Base-by-base conservation (phyloP, 2,329 filamentous ascomycete species). In the Cladosporium austrohemisphaericum region DNA sequence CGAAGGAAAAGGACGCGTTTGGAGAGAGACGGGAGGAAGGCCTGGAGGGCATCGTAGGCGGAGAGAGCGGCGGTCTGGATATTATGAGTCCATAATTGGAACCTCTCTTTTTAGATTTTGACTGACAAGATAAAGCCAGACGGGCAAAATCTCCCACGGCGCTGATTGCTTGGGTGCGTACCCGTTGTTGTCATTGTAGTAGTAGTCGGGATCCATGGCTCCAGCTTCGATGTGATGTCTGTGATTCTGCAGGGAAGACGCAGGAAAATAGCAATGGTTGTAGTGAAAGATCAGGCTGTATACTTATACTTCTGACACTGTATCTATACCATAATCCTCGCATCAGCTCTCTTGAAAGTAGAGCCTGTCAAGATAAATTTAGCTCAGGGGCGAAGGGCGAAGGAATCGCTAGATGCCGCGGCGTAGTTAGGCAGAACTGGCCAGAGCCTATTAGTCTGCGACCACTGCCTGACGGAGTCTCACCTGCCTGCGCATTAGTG, bases 11-110 rank as follows among this genome's bases (percentile, higher is more conserved):
- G 25, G 16, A 38, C 19, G 18, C 44, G 33, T 22, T 37, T 38
- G 32, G 32, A 38, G 18, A 47, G 44, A 11, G 44, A 47, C 13
- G 44, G 44, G 8, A 28, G 19, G 33, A 38, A 47, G 23, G 32
- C 32, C 11, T 23, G 23, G 14, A 47, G 18, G 23, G 33, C 44
- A 18, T 28, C 25, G 33, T 47, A 38, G 33, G 44, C 33, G 13
- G 33, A 38, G 23, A 38, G 18, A 26, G 28, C n/a, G 33, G 44
- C 44, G 14, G 44, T 47, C 44, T 47, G 22, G 8, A 14, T 14
- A 22, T 8, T 19, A 11, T n/a, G n/a, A n/a, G n/a, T n/a, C n/a
- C n/a, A n/a, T n/a, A n/a, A n/a, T n/a, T n/a, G n/a, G n/a, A n/a
- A n/a, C n/a, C n/a, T n/a, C n/a, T n/a, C n/a, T n/a, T n/a, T 4